Conservation (phyloP, 768 basidiomycete species). For the Dendrothele bispora region DNA sequence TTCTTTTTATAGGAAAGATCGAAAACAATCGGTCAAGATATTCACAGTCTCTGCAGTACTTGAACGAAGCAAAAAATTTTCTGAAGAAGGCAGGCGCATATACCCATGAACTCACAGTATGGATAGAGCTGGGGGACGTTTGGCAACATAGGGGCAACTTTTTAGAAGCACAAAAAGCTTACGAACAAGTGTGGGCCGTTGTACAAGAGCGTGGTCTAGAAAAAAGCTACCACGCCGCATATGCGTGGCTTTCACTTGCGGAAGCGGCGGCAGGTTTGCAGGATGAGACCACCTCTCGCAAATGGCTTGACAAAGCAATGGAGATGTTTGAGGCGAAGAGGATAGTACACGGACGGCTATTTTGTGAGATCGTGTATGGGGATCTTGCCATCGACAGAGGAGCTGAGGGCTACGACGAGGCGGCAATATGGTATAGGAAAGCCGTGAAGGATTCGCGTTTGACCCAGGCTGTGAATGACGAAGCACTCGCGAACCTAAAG, state of each 20-base stretch:
- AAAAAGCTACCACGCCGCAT: constrained; percentile 6
- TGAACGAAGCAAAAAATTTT: constrained; percentile 11
- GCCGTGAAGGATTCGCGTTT: background rate
- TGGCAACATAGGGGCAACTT: constrained; percentile 12
- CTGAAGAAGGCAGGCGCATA: constrained; percentile 13
- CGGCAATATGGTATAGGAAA: background rate
- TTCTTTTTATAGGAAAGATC: constrained; percentile 11
- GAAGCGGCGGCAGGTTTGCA: constrained; percentile 12
- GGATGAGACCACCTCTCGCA: constrained; percentile 10
- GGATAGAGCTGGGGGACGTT: constrained; percentile 13
- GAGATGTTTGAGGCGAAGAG: constrained; percentile 3
- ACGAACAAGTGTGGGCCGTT: constrained; percentile 5
- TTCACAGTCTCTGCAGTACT: constrained; percentile 3
- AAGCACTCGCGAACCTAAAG: constrained; percentile 11
- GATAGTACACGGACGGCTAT: constrained; percentile 8
- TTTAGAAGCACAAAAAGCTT: constrained; percentile 9
- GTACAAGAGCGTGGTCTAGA: constrained; percentile 8
- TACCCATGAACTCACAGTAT: constrained; percentile 4
- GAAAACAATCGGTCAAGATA: constrained; percentile 2
- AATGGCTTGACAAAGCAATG: constrained; percentile 9
- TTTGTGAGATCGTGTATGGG: constrained; percentile 15
- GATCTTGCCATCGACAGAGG: background rate
- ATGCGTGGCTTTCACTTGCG: constrained; percentile 12
- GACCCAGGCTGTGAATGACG: constrained; percentile 9
- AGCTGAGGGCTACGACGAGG: background rate